Conservation (phyloP, 2,329 filamentous ascomycete species). For the Teratosphaeria pseudoeucalypti region DNA sequence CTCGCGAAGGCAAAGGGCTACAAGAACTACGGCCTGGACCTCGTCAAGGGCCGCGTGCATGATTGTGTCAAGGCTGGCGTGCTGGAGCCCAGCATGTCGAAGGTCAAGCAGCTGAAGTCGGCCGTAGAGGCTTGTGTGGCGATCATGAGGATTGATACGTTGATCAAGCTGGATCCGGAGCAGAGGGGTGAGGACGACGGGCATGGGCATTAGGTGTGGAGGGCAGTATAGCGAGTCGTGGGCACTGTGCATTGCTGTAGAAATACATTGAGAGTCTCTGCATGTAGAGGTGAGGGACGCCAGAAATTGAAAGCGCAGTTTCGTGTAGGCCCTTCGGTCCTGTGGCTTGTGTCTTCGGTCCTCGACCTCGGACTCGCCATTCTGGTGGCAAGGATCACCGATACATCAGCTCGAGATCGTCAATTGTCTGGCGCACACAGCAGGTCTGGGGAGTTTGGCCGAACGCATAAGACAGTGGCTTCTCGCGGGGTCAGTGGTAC, state of each 20-base stretch:
- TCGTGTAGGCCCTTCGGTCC: background rate
- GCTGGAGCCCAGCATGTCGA: slow-evolving; percentile 94
- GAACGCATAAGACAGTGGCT: too few relatives aligned
- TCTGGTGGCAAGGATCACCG: too few relatives aligned
- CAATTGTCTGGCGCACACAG: too few relatives aligned
- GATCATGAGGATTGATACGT: slow-evolving; percentile 98
- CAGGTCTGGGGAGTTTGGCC: too few relatives aligned
- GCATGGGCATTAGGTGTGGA: slow-evolving; percentile 23
- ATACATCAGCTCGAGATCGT: too few relatives aligned
- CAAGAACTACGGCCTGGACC: slow-evolving; percentile 94
- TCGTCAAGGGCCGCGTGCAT: slow-evolving; percentile 78
- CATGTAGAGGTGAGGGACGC: background rate
- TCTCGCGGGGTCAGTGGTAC: too few relatives aligned
- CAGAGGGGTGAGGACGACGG: slow-evolving; percentile 63
- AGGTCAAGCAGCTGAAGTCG: slow-evolving; percentile 95
- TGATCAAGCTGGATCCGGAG: slow-evolving; percentile 96
- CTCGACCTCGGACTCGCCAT: too few relatives aligned
- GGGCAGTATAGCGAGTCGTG: background rate
- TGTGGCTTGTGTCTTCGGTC: background rate
- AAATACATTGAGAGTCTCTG: background rate
- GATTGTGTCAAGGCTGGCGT: slow-evolving; percentile 93
- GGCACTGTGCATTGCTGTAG: background rate
- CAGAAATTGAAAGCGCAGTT: background rate
- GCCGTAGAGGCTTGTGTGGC: slow-evolving; percentile 97
- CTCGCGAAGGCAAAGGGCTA: slow-evolving; percentile 92